A percentile compares a stretch with the other conserved stretches of the same genome.
phyloP scores from a whole-genome alignment of 148 eudicot genomes.

The Rhododendron griersonianum region DNA sequence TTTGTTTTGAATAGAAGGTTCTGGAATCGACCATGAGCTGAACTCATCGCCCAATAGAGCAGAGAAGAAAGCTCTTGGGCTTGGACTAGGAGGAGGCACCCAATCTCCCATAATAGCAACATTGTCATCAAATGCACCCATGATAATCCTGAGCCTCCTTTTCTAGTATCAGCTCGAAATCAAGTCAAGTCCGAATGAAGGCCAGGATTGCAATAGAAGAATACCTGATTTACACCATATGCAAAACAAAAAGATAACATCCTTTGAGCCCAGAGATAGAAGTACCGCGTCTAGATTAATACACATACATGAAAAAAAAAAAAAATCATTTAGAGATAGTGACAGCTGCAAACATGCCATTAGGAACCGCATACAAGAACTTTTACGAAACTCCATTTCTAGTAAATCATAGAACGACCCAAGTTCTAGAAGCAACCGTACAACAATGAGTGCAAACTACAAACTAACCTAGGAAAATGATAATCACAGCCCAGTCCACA shows the following conservation, averaged over 20 bases:
- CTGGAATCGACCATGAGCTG: slow-evolving; percentile 15
- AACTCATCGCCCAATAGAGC: slow-evolving; percentile 28
- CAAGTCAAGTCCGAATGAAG: background rate
- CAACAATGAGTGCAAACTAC: background rate
- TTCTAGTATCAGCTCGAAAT: background rate
- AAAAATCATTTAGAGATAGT: background rate
- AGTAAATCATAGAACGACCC: background rate
- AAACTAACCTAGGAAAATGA: background rate
- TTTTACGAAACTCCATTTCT: background rate
- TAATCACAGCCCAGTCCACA: background rate
- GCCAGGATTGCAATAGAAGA: background rate
- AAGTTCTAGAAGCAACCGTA: background rate
- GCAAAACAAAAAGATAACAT: background rate
- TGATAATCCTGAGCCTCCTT: slow-evolving; percentile 5
- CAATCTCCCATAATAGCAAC: slow-evolving; percentile 40
- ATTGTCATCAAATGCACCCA: slow-evolving; percentile 48
- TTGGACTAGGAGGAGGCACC: slow-evolving; percentile 39
- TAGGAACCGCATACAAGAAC: background rate
- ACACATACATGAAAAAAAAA: too few species aligned
- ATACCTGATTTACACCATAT: background rate
- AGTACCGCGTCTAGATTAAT: background rate
- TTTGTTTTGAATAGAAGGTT: slow-evolving; percentile 7
- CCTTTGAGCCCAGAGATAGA: background rate
- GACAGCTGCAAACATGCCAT: background rate
- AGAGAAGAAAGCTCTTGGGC: slow-evolving; percentile 36